Evolutionary conservation across 1,284 basidiomycete species (phyloP).

Genomic region (Cutaneotrichosporon cavernicola): DNA sequence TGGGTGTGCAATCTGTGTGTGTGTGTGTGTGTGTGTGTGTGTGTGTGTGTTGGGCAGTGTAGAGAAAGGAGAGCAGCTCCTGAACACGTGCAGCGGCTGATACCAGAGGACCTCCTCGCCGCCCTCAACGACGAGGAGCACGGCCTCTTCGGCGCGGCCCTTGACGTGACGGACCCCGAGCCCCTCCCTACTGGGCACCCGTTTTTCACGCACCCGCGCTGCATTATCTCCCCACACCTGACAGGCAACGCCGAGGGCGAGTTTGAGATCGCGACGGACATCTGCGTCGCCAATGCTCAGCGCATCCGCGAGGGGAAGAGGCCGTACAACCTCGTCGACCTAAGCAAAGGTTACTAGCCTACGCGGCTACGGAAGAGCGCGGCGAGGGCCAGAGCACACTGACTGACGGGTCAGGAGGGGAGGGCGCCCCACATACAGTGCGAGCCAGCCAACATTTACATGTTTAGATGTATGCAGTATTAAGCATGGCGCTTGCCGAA

Average conservation of each 20-base stretch:
- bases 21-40: background rate
- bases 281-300: conserved; percentile 47
- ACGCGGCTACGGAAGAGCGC: background rate
- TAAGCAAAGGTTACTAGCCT: conserved; percentile 38
- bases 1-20: background rate
- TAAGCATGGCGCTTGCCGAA: conserved; percentile 15
- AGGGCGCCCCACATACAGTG: too few relatives aligned
- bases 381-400: background rate
- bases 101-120: conserved; percentile 39
- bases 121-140: conserved; percentile 31
- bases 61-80: background rate
- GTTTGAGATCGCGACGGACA: conserved; percentile 40
- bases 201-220: conserved; percentile 41
- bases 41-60: background rate
- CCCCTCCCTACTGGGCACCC: conserved; percentile 40
- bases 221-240: conserved; percentile 43
- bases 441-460: background rate
- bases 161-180: conserved; percentile 51
- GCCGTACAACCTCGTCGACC: conserved; percentile 38
- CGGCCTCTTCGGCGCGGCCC: conserved; percentile 38
- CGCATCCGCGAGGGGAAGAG: conserved; percentile 31
- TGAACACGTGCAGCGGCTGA: conserved; percentile 1
- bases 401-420: too few relatives aligned
- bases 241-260: conserved; percentile 44
- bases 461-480: background rate